Evolutionary conservation across 768 basidiomycete species (phyloP).

Genomic region (Podaxis sp.): DNA sequence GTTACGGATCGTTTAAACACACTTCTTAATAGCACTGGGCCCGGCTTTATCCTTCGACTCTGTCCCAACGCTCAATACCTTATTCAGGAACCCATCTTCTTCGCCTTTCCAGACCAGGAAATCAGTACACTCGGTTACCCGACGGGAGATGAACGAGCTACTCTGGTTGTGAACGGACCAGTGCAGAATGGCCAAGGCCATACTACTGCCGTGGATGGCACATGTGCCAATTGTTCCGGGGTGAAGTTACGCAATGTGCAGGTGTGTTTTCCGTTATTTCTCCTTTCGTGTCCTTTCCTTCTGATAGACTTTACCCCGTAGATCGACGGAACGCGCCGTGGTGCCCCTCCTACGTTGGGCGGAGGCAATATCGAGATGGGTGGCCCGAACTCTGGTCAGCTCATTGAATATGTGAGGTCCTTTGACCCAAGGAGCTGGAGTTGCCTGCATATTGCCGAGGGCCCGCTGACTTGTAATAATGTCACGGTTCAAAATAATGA

Average conservation of each 20-base stretch:
- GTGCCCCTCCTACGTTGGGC: slow-evolving; percentile 49
- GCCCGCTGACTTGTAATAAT: slow-evolving; percentile 61
- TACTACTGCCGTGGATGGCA: slow-evolving; percentile 70
- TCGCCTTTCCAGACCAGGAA: slow-evolving; percentile 69
- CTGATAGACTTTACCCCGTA: slow-evolving; percentile 23
- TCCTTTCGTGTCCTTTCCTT: neutral
- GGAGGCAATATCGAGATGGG: slow-evolving; percentile 88
- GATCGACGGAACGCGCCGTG: slow-evolving; percentile 72
- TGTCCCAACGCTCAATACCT: slow-evolving; percentile 64
- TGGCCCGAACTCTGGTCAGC: slow-evolving; percentile 65
- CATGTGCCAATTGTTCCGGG: slow-evolving; percentile 56
- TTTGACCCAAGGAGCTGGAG: slow-evolving; percentile 82
- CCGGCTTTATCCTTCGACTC: slow-evolving; percentile 63
- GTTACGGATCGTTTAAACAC: slow-evolving; percentile 66
- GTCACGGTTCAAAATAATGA: slow-evolving; percentile 76
- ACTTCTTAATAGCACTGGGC: slow-evolving; percentile 61
- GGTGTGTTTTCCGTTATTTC: slow-evolving; percentile 31
- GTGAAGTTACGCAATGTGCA: slow-evolving; percentile 71
- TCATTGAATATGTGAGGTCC: slow-evolving; percentile 75
- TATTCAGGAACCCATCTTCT: slow-evolving; percentile 64
- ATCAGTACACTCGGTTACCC: slow-evolving; percentile 82
- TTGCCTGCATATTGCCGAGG: slow-evolving; percentile 77
- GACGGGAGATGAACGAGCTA: slow-evolving; percentile 61
- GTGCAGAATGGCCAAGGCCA: slow-evolving; percentile 62
- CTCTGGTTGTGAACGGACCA: slow-evolving; percentile 65